Evolutionary conservation across 805 yeast genomes (phyloP).

Genomic region (Monosporozyma solicola): DNA sequence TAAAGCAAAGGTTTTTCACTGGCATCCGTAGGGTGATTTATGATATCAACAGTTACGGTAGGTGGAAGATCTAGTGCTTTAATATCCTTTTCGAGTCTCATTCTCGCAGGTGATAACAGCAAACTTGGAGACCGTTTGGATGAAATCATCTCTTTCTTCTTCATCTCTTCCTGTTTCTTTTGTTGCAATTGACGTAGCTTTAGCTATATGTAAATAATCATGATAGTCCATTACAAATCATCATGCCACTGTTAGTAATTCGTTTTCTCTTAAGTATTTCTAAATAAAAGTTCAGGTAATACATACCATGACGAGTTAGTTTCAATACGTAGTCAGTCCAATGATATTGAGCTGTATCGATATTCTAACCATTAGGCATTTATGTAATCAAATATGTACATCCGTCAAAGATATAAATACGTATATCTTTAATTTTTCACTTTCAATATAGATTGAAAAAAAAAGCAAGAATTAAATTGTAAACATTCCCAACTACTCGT

Average conservation of each 20-base stretch:
- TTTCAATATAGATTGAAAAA: not conserved
- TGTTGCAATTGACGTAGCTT: constrained; percentile 22
- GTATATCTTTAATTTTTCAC: not conserved
- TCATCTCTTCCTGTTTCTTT: constrained; percentile 12
- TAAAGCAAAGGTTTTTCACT: constrained; percentile 10
- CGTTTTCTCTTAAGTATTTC: not conserved
- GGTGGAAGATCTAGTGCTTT: constrained; percentile 21
- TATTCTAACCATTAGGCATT: not conserved
- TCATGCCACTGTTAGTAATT: not conserved
- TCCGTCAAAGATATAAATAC: not conserved
- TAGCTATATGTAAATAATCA: constrained; percentile 7
- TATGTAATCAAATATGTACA: not conserved
- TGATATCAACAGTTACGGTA: constrained; percentile 8
- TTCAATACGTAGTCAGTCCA: not conserved
- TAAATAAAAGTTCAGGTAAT: not conserved
- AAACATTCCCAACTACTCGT: not conserved
- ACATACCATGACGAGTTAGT: not conserved
- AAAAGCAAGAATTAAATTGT: not conserved
- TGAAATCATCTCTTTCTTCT: not conserved
- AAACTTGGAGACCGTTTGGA: not conserved
- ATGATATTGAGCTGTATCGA: not conserved
- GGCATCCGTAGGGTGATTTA: constrained; percentile 5
- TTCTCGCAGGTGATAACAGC: constrained; percentile 12
- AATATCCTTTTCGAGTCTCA: constrained; percentile 22
- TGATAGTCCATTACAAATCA: not conserved